phyloP scores from a whole-genome alignment of 257 asterid genomes.

The Ehretia macrophylla region DNA sequence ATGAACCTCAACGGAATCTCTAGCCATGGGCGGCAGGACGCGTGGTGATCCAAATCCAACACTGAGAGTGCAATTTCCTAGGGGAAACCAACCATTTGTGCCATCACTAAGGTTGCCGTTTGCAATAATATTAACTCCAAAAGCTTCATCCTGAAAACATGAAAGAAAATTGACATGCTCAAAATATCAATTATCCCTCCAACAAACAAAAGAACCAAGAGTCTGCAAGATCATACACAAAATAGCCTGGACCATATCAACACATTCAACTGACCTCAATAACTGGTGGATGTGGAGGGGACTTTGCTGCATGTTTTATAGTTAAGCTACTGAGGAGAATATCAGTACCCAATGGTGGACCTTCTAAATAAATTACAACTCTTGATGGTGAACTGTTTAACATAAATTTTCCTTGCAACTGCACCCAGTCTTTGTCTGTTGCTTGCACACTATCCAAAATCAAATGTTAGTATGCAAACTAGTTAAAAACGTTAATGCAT shows the following conservation, averaged over 20 bases:
- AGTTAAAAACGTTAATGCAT: background rate
- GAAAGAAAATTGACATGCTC: background rate
- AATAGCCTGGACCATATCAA: too few species aligned
- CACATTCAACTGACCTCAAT: constrained; percentile 43
- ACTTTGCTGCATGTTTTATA: constrained; percentile 71
- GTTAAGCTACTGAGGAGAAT: constrained; percentile 61
- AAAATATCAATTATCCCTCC: too few species aligned
- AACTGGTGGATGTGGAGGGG: constrained; percentile 69
- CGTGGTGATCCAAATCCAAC: constrained; percentile 72
- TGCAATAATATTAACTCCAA: constrained; percentile 62
- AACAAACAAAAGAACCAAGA: too few species aligned
- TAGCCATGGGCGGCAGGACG: constrained; percentile 84
- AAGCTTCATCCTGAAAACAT: constrained; percentile 49
- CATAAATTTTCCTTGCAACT: constrained; percentile 80
- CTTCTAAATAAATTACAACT: constrained; percentile 73
- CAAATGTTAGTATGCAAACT: background rate
- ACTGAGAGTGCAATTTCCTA: constrained; percentile 73
- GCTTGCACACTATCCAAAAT: constrained; percentile 58
- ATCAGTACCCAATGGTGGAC: constrained; percentile 85
- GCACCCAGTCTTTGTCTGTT: constrained; percentile 80
- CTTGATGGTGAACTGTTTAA: constrained; percentile 59
- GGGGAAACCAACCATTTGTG: constrained; percentile 79
- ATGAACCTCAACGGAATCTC: constrained; percentile 64
- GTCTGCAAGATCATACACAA: constrained; percentile 3
- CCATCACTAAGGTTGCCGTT: constrained; percentile 63